Evolutionary conservation across 2,329 filamentous ascomycete species (phyloP).

Genomic region (Cladosporium cucumerinum): DNA sequence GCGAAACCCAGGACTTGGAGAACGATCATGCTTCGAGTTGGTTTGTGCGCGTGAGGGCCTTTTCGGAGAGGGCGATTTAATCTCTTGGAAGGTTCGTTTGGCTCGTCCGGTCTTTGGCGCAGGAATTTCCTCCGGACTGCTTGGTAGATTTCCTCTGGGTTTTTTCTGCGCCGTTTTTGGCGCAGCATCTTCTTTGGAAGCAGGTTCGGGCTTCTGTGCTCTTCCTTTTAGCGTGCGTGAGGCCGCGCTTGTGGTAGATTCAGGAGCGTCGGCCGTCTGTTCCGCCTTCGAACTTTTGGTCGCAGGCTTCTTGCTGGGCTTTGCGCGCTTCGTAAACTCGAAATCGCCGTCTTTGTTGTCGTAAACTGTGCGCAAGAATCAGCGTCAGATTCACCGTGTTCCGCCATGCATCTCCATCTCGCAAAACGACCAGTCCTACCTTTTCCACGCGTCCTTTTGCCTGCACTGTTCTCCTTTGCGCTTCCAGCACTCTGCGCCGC

Average conservation of each 20-base stretch:
- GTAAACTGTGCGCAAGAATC: constrained; percentile 25
- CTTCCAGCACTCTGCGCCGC: constrained; percentile 22
- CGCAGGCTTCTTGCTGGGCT: constrained; percentile 33
- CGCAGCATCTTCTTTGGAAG: constrained; percentile 22
- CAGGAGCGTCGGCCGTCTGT: constrained; percentile 16
- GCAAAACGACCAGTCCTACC: constrained; percentile 33
- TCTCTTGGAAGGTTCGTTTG: constrained; percentile 23
- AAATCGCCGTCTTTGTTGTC: constrained; percentile 50
- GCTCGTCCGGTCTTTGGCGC: constrained; percentile 35
- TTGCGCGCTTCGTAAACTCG: constrained; percentile 42
- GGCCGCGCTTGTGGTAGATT: constrained; percentile 22
- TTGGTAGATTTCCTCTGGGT: constrained; percentile 33
- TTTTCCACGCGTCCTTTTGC: constrained; percentile 36
- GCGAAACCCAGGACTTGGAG: constrained; percentile 30
- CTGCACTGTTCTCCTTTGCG: constrained; percentile 34
- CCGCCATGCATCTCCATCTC: constrained; percentile 26
- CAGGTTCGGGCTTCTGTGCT: constrained; percentile 16
- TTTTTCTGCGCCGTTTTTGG: constrained; percentile 32
- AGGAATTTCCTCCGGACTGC: constrained; percentile 33
- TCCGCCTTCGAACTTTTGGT: constrained; percentile 20
- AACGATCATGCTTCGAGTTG: constrained; percentile 27
- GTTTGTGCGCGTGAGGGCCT: constrained; percentile 26
- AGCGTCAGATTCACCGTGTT: constrained; percentile 22
- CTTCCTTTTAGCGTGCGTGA: constrained; percentile 11
- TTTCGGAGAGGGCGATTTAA: constrained; percentile 24